Evolutionary conservation across 1,139 yeast genomes (phyloP).

Genomic region (Suhomyces kunorum): DNA sequence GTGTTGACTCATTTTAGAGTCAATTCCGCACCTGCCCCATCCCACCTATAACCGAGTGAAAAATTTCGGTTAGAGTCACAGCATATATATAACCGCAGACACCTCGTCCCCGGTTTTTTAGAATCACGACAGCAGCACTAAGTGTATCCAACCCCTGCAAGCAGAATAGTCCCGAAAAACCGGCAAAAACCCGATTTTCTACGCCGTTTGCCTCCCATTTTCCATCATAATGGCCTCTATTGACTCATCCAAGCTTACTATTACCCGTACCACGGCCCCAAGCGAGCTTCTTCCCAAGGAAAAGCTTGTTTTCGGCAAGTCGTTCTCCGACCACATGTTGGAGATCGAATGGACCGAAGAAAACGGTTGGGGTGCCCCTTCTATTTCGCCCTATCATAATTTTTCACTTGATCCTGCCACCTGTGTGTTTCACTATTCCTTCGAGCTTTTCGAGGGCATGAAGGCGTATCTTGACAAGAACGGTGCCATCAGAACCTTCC

Average conservation of each 20-base stretch:
- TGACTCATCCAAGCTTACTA: constrained; percentile 67
- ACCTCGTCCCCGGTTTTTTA: no score
- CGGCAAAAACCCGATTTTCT: not conserved
- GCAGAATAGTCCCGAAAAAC: not conserved
- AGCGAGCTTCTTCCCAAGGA: constrained; percentile 71
- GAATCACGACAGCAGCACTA: no score
- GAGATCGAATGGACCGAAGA: constrained; percentile 78
- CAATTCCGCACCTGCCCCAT: not conserved
- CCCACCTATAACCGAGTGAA: not conserved
- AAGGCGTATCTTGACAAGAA: constrained; percentile 82
- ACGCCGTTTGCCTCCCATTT: not conserved
- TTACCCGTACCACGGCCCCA: constrained; percentile 60
- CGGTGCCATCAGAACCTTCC: constrained; percentile 75
- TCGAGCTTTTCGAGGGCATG: constrained; percentile 94
- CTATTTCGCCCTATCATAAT: constrained; percentile 80
- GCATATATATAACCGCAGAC: no score
- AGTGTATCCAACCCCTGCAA: not conserved
- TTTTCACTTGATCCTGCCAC: constrained; percentile 81
- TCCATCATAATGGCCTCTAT: constrained; percentile 31
- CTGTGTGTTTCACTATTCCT: constrained; percentile 90
- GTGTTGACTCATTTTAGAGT: not conserved
- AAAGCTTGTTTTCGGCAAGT: constrained; percentile 78
- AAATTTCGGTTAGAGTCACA: no score
- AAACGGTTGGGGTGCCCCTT: constrained; percentile 84
- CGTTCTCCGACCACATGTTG: constrained; percentile 89